These are phyloP conservation scores for Rhizophagus prolifer DNA, from an alignment of 192 early-diverging fungal species.

Conservation along the genomic window DNA sequence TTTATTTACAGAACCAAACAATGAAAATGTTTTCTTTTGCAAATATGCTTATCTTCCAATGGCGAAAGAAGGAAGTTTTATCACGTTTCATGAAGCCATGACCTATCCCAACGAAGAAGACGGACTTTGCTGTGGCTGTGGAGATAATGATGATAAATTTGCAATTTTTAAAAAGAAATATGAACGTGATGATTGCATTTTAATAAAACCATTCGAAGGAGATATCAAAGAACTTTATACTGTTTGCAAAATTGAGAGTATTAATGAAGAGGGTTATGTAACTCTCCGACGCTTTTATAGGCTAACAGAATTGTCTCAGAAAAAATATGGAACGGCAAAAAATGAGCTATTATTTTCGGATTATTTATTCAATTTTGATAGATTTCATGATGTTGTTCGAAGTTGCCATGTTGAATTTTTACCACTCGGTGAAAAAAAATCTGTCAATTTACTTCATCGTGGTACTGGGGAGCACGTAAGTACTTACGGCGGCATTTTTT, in stretches of 20 bases:
- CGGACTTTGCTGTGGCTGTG: conserved; percentile 1
- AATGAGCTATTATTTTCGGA: conserved; percentile 27
- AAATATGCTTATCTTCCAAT: neutral
- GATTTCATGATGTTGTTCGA: neutral
- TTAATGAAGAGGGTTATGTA: conserved; percentile 2
- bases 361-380: conserved; percentile 16
- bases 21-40: neutral
- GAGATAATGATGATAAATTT: neutral
- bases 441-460: conserved; percentile 30
- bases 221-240: conserved; percentile 7
- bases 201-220: neutral
- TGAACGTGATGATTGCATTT: conserved; percentile 13
- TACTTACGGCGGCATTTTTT: neutral
- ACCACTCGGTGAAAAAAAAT: neutral
- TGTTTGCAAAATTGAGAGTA: conserved; percentile 1
- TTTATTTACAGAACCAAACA: too few species aligned
- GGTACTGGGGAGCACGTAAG: conserved; percentile 35
- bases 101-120: neutral
- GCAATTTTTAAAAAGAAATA: conserved; percentile 11
- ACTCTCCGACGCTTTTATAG: conserved; percentile 13
- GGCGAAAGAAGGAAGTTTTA: conserved; percentile 1
- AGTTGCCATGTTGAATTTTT: conserved; percentile 18
- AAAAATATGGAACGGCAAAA: neutral
- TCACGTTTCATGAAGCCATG: conserved; percentile 1
- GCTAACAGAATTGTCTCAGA: neutral